Conservation (phyloP, 2,329 filamentous ascomycete genomes). For the Nemania bipapillata region DNA sequence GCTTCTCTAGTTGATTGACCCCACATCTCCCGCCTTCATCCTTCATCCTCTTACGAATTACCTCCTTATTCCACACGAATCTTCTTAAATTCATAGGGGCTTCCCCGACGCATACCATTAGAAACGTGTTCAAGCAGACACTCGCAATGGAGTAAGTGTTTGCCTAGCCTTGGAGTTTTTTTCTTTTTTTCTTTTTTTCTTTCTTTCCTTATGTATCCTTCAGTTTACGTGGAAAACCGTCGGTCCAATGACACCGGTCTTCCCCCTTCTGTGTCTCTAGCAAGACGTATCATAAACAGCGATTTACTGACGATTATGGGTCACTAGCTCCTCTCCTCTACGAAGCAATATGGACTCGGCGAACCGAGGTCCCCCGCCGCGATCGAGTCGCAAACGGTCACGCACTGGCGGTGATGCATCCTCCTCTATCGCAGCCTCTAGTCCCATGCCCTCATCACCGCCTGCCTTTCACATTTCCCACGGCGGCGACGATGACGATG, state of each 20-base stretch:
- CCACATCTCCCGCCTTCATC: not conserved
- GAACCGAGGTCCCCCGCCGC: conserved; percentile 74
- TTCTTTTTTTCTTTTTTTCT: not conserved
- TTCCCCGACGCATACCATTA: not conserved
- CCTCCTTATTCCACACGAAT: not conserved
- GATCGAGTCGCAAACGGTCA: conserved; percentile 66
- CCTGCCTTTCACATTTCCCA: conserved; percentile 73
- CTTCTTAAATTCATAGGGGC: not conserved
- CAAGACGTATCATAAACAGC: not conserved
- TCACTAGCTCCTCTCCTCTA: conserved; percentile 71
- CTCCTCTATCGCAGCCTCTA: conserved; percentile 66
- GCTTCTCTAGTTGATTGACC: not conserved
- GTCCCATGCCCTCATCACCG: conserved; percentile 73
- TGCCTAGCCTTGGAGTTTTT: not conserved
- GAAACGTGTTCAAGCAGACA: not conserved
- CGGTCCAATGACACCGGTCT: no score
- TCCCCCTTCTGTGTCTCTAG: not conserved
- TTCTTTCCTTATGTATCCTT: not conserved
- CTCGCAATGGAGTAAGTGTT: not conserved
- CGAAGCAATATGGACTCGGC: conserved; percentile 82
- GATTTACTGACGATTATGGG: conserved; percentile 3
- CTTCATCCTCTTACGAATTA: not conserved
- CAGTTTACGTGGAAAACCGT: no score
- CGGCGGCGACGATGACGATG: conserved; percentile 77
- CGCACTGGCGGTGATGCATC: conserved; percentile 63